Percentiles rank a stretch among this genome's conserved stretches.
Evolutionary conservation across 345 rosid species (phyloP).

Genomic region (Linum tenue): DNA sequence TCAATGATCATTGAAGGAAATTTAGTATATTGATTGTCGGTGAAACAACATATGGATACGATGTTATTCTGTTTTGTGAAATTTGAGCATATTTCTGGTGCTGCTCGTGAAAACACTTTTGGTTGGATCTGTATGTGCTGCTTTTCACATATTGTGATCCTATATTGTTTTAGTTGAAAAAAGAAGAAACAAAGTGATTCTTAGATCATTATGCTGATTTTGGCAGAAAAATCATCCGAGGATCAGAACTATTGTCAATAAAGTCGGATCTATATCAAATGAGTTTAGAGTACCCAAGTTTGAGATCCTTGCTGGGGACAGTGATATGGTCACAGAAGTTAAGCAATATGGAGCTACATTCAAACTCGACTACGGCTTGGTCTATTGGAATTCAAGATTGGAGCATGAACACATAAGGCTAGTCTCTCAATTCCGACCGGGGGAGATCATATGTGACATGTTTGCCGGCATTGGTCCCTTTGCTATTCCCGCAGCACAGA

Average conservation of each 20-base stretch:
- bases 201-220: neutral
- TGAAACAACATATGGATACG: neutral
- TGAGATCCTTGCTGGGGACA: conserved; percentile 84
- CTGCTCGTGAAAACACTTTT: neutral
- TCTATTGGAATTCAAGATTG: conserved; percentile 93
- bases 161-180: no score
- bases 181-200: neutral
- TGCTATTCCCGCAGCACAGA: conserved; percentile 88
- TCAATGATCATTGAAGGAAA: neutral
- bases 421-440: conserved; percentile 60
- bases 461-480: conserved; percentile 97
- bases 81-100: neutral
- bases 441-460: conserved; percentile 89
- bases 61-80: neutral
- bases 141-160: neutral
- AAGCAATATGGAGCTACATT: conserved; percentile 88
- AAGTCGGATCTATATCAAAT: conserved; percentile 70
- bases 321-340: conserved; percentile 76
- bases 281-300: conserved; percentile 92
- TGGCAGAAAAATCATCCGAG: conserved; percentile 85
- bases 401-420: conserved; percentile 87
- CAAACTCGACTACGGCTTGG: conserved; percentile 77
- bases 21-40: no score
- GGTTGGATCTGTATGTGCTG: neutral
- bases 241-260: conserved; percentile 74